phyloP scores from a whole-genome alignment of 768 basidiomycete species.

The Goffeauzyma gilvescens region DNA sequence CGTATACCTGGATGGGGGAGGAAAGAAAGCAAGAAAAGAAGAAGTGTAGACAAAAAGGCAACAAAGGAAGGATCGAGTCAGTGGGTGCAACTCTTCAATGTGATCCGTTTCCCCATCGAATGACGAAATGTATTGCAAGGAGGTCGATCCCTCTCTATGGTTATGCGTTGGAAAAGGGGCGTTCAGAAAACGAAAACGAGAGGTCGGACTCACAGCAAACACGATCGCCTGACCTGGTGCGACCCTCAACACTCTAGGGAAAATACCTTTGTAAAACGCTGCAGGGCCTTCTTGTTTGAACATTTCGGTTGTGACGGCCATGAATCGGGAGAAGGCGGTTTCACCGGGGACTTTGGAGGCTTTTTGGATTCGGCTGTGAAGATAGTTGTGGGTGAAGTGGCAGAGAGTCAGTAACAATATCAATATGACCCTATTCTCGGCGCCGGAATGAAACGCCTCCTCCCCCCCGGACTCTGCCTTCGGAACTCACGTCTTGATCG shows the following conservation, averaged over 20 bases:
- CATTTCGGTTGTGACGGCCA: slow-evolving; percentile 72
- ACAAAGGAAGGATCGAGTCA: no score
- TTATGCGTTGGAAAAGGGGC: no score
- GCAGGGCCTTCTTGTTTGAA: slow-evolving; percentile 69
- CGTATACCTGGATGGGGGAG: slow-evolving; percentile 48
- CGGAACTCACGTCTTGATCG: slow-evolving; percentile 54
- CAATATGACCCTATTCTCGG: no score
- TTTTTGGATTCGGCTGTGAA: slow-evolving; percentile 69
- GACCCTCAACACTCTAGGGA: slow-evolving; percentile 82
- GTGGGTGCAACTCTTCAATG: no score
- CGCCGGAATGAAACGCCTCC: no score
- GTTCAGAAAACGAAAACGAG: not conserved
- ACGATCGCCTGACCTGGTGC: slow-evolving; percentile 88
- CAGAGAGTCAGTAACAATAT: not conserved
- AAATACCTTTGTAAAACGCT: slow-evolving; percentile 98
- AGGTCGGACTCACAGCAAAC: slow-evolving; percentile 45
- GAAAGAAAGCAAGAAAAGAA: not conserved
- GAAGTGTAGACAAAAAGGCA: not conserved
- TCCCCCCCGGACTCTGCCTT: not conserved
- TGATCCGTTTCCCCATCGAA: no score
- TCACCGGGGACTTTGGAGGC: slow-evolving; percentile 53
- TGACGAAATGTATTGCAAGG: no score
- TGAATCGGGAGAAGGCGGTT: slow-evolving; percentile 59
- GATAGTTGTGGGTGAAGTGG: not conserved
- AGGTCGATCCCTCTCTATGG: no score